Evolutionary conservation across 2,329 filamentous ascomycete genomes (phyloP), one percentile per base, ranked within the genome.

Genomic region (Fusarium algeriense): DNA sequence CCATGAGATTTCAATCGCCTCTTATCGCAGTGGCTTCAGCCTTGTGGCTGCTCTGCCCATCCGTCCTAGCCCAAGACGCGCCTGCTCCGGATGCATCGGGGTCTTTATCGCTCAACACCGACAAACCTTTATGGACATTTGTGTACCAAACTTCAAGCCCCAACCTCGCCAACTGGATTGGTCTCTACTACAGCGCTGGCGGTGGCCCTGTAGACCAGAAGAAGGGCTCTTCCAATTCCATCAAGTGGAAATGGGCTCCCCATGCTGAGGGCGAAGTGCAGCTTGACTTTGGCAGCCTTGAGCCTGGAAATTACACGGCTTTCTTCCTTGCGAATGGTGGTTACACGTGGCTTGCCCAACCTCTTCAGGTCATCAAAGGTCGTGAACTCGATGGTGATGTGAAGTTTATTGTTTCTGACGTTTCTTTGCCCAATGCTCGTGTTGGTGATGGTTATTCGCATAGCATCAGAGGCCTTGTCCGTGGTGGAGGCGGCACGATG

Each of bases 391-490:
- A 49, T 13, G 76, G 74, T 1, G 60, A 71, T 17, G 60, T 76
- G n/a, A 28, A 44, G 19, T 83, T 83, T 57, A 73, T 81, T 40
- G 73, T 77, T 14, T 60, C 73, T 28, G 60, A 70, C 2, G 64
- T 79, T 38, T 80, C 77, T 8, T 77, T 80, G 4, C 77, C 78
- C n/a, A 83, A 83, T 63, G 81, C 77, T 5, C 79, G 81, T 2
- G 69, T 76, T 15, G 79, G 78, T 15, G 78, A 81, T 7, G 48
- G 50, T 5, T 84, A 81, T 58, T 67, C 76, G 2, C 77, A 79
- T 23, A 73, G 60, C 10, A 69, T 83, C 41, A 40, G 48, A 3
- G 81, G 82, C 7, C 72, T 84, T 17, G 58, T 83, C 17, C 76
- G 63, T 10, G 78, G 76, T 23, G 73, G 70, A 26, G 70, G 60